Evolutionary conservation across 2,329 filamentous ascomycete species (phyloP).

Genomic region (Ophiobolus disseminans): DNA sequence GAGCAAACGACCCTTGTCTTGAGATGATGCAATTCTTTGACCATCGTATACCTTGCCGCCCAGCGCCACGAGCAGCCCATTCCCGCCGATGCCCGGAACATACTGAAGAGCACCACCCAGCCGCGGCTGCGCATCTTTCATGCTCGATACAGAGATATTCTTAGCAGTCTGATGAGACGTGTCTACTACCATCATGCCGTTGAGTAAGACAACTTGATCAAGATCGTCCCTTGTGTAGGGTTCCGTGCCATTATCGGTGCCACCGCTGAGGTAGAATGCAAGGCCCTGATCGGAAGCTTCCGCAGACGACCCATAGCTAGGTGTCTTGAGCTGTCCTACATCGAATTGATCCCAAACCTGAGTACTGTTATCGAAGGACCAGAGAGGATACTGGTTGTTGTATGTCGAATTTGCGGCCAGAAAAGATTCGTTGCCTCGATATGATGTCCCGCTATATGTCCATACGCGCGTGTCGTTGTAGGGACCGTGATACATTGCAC

Average conservation of each 20-base stretch:
- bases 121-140: constrained; percentile 37
- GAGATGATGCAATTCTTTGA: constrained; percentile 12
- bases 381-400: constrained; percentile 22
- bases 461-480: constrained; percentile 17
- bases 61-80: constrained; percentile 49
- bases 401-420: constrained; percentile 7
- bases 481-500: constrained; percentile 23
- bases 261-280: constrained; percentile 50
- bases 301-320: constrained; percentile 44
- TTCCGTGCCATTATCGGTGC: constrained; percentile 43
- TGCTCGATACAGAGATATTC: constrained; percentile 49
- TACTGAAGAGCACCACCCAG: constrained; percentile 47
- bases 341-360: constrained; percentile 23
- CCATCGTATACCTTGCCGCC: constrained; percentile 39
- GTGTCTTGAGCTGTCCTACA: constrained; percentile 18
- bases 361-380: constrained; percentile 21
- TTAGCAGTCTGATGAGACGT: constrained; percentile 41
- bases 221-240: constrained; percentile 10
- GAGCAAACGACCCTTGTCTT: constrained; percentile 21
- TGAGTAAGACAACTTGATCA: constrained; percentile 27
- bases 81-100: constrained; percentile 40
- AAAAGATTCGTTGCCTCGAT: constrained; percentile 17
- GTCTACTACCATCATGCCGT: constrained; percentile 52
- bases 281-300: constrained; percentile 46
- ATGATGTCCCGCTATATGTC: constrained; percentile 22